phyloP scores from a whole-genome alignment of 1,284 basidiomycete genomes.

The Moesziomyces globuligerus region DNA sequence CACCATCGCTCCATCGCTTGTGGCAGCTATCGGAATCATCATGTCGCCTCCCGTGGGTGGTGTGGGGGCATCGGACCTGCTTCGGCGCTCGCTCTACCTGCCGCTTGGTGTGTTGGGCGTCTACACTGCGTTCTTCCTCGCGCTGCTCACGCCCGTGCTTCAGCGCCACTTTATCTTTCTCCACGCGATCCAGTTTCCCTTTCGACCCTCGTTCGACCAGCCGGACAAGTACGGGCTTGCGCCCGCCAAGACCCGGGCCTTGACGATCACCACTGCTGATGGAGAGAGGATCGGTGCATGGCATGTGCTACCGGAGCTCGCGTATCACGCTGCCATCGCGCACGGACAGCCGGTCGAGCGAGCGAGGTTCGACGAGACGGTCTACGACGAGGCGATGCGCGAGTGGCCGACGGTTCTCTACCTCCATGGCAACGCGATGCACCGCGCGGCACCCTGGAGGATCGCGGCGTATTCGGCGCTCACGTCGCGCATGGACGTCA shows the following conservation, averaged over 20 bases:
- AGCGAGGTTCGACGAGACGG: constrained; percentile 28
- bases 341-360: constrained; percentile 40
- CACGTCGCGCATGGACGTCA: constrained; percentile 75
- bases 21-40: neutral
- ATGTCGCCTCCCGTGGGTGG: neutral
- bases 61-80: neutral
- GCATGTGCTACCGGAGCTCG: constrained; percentile 82
- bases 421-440: constrained; percentile 88
- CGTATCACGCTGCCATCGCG: constrained; percentile 70
- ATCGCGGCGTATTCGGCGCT: constrained; percentile 75
- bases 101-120: constrained; percentile 18
- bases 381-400: constrained; percentile 43
- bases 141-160: constrained; percentile 31
- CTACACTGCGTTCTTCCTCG: constrained; percentile 45
- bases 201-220: constrained; percentile 27
- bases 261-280: constrained; percentile 78
- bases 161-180: constrained; percentile 49
- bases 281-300: constrained; percentile 84
- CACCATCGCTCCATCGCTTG: neutral
- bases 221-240: constrained; percentile 42
- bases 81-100: constrained; percentile 11
- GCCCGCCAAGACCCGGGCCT: constrained; percentile 82
- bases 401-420: constrained; percentile 66
- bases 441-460: constrained; percentile 76
- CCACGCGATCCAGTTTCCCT: constrained; percentile 46